phyloP scores from a whole-genome alignment of 2,329 filamentous ascomycete species.

The Colletotrichum sp. region DNA sequence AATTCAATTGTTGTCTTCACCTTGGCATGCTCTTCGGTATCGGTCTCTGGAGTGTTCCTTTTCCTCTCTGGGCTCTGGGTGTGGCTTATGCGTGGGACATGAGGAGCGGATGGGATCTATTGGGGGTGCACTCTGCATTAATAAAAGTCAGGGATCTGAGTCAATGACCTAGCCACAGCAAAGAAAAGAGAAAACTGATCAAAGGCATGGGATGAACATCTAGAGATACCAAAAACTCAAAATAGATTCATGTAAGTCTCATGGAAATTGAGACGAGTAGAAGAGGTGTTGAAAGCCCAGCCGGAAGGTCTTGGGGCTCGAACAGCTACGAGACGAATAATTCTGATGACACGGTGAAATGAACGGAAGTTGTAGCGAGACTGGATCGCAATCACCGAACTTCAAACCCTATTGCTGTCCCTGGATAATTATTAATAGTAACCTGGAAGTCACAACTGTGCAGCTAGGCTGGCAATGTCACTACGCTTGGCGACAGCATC shows the following conservation, averaged over 20 bases:
- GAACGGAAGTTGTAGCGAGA: background rate
- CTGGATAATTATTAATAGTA: background rate
- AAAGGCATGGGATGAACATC: background rate
- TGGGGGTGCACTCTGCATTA: too few relatives aligned
- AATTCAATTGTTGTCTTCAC: background rate
- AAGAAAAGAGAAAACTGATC: background rate
- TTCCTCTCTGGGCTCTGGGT: too few relatives aligned
- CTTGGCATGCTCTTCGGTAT: too few relatives aligned
- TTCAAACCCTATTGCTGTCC: background rate
- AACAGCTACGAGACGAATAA: background rate
- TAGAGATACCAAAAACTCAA: background rate
- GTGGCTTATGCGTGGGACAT: too few relatives aligned
- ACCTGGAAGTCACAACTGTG: background rate
- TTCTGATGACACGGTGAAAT: background rate
- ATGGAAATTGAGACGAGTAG: background rate
- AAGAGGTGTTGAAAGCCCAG: background rate
- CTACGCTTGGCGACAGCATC: background rate
- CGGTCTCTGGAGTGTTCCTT: too few relatives aligned
- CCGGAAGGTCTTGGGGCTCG: background rate
- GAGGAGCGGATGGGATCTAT: too few relatives aligned
- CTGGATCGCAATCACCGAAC: rapidly evolving
- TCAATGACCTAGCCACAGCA: background rate
- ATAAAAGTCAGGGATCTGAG: background rate
- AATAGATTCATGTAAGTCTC: background rate
- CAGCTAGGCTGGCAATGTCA: background rate